Base-by-base conservation (phyloP, 2,329 filamentous ascomycete genomes). In the Cladosporium cucumerinum region DNA sequence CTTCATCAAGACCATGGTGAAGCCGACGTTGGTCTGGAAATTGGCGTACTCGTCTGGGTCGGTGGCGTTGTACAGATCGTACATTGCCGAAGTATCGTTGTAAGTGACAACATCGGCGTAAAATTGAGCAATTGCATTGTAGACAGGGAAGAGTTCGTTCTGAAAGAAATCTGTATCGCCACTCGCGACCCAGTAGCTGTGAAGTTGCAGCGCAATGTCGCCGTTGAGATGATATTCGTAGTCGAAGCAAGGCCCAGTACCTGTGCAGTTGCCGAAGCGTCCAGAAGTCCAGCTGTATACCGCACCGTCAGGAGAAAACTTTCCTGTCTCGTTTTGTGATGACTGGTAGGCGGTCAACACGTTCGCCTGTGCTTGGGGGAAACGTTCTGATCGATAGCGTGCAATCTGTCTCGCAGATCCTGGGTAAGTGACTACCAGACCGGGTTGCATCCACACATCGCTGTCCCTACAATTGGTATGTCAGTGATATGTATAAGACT, bases 21-120 rank as follows among this genome's bases (percentile, higher is more conserved):
- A 92, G 1, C 86, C 89, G n/a, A 86, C 85, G 36, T 89, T 89
- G 69, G 89, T 84, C 61, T 89, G 79, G 62, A 73, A 73, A 69
- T 90, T 89, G 10, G 88, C 88, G 70, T 89, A 90, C 72, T 90
- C 88, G 77, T 87, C 85, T 1, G 89, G 89, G 75, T 92, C 89
- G 0, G 89, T 92, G 76, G 89, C 88, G 68, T 92, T 89, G 16
- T 77, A 84, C 51, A 81, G 77, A 65, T 78, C 71, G 59, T 85
- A 80, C 1, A 79, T 79, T 71, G 81, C 82, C 4, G 78, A 79
- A 0, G 84, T 84, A 18, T 83, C 81, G 69, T 91, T 90, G 68
- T 79, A 86, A 52, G 82, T 79, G 1, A 91, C 74, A 0, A 90
- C 67, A 66, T 90, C 81, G 0, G 82, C 80, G 68, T 85, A 89